Percentiles rank a stretch among this genome's conserved stretches.
phyloP scores from a whole-genome alignment of 83 land plant species.

The Picea abies region DNA sequence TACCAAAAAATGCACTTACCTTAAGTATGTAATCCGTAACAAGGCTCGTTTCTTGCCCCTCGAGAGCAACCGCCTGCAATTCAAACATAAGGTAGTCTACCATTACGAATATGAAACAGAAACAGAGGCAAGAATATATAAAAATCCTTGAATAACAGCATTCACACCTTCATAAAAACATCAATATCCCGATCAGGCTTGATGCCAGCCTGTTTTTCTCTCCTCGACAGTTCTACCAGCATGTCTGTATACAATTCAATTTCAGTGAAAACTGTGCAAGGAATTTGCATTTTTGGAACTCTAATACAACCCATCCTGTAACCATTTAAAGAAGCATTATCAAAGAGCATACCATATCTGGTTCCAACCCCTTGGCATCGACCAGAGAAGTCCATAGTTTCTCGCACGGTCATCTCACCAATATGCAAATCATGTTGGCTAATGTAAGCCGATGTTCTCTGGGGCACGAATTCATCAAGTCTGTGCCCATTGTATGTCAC shows the following conservation, averaged over 20 bases:
- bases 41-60: conserved; percentile 36
- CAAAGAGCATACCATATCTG: conserved; percentile 32
- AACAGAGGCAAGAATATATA: too few species aligned
- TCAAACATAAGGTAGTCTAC: too few species aligned
- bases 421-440: too few species aligned
- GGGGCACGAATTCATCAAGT: conserved; percentile 63
- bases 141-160: not conserved
- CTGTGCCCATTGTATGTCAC: conserved; percentile 83
- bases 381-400: too few species aligned
- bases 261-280: not conserved
- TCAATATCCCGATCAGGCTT: conserved; percentile 37
- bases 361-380: too few species aligned
- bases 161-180: conserved; percentile 41
- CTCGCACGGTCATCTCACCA: too few species aligned
- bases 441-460: too few species aligned
- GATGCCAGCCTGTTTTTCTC: conserved; percentile 21
- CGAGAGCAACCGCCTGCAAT: conserved; percentile 29
- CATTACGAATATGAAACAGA: too few species aligned
- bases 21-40: conserved; percentile 53
- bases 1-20: conserved; percentile 16
- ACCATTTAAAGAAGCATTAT: too few species aligned
- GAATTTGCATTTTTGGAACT: too few species aligned
- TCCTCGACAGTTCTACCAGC: conserved; percentile 27
- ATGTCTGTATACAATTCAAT: conserved; percentile 22
- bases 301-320: too few species aligned